Base-by-base conservation (phyloP, 2,329 filamentous ascomycete species). In the Curvularia sp. region DNA sequence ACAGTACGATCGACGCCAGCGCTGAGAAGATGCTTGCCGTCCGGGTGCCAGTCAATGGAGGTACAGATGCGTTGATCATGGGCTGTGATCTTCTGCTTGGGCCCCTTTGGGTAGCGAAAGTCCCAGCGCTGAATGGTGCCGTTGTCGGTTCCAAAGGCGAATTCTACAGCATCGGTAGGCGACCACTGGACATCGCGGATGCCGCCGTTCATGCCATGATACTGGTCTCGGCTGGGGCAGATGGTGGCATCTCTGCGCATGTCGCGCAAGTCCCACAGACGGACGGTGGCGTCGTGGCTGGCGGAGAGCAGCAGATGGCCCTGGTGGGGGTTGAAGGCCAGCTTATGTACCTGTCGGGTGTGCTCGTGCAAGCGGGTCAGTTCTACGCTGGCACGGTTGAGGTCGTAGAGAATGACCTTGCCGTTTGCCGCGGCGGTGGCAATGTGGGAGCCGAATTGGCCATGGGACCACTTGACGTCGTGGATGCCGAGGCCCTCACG, bases 391-490 rank as follows among this genome's bases (percentile, higher is more conserved):
- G 84, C 80, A 59, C 85, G 83, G 62, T 86, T 84, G 57, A 89
- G 78, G 75, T 89, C 86, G 72, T 89, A 89, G 57, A 89, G 75
- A 53, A 88, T 83, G 70, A 89, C 86, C 67, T 87, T 86, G 62
- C 87, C 87, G 76, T 87, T 88, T 52, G 84, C 84, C 24, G 85
- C 87, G 26, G 87, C 87, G 10, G 86, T 88, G 39, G 86, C 86
- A 63, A 89, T 86, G 65, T 83, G 83, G 59, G 84, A 82, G 66
- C 82, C 83, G 71, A 83, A 87, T 53, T 82, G 81, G 58, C 85
- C 84, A 76, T 88, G 86, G 51, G 87, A 88, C 87, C 87, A 89
- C 63, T 88, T 88, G 30, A 89, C 87, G 74, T 89, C 87, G 61
- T 85, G 85, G 63, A 88, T 85, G 53, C 85, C 84, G 62, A 88